Percentiles rank a stretch among this genome's conserved stretches.
Evolutionary conservation across 169 alveolate species (phyloP).

Genomic region (Eimeria acervulina): DNA sequence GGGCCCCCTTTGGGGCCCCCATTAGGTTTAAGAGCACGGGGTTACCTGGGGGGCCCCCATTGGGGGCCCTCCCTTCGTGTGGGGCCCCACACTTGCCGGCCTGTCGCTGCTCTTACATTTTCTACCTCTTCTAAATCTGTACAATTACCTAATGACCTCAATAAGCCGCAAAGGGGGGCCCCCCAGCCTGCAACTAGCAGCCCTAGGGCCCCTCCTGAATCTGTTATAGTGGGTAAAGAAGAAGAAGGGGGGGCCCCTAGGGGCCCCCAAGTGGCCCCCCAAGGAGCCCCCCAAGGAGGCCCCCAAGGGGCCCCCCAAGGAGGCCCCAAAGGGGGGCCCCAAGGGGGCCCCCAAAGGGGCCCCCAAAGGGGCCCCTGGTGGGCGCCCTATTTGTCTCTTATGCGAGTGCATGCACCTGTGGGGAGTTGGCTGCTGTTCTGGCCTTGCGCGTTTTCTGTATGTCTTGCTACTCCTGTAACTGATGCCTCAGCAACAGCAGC

Average conservation of each 20-base stretch:
- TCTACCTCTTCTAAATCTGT: too few relatives aligned
- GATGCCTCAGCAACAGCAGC: too few relatives aligned
- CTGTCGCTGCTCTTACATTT: too few relatives aligned
- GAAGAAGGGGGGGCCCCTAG: background rate
- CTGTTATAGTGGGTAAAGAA: background rate
- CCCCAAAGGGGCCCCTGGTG: slow-evolving; percentile 37
- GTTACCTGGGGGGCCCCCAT: too few relatives aligned
- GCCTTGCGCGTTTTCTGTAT: slow-evolving; percentile 76
- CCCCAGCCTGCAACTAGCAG: background rate
- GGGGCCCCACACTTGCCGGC: background rate
- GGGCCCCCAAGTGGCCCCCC: background rate
- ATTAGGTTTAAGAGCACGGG: too few relatives aligned
- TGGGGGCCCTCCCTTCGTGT: too few relatives aligned
- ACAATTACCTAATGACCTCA: too few relatives aligned
- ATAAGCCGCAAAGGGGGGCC: background rate
- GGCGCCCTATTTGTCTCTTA: slow-evolving; percentile 82
- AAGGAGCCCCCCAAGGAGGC: too few relatives aligned
- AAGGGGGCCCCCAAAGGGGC: background rate
- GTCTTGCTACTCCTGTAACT: slow-evolving; percentile 69
- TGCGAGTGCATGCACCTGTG: slow-evolving; percentile 88
- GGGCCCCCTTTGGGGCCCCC: background rate
- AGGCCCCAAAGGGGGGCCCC: background rate
- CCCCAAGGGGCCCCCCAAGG: too few relatives aligned
- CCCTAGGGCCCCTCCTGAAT: too few relatives aligned
- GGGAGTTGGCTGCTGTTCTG: slow-evolving; percentile 88